Evolutionary conservation across 1,139 yeast genomes (phyloP).

Genomic region (Candida freyschussii): DNA sequence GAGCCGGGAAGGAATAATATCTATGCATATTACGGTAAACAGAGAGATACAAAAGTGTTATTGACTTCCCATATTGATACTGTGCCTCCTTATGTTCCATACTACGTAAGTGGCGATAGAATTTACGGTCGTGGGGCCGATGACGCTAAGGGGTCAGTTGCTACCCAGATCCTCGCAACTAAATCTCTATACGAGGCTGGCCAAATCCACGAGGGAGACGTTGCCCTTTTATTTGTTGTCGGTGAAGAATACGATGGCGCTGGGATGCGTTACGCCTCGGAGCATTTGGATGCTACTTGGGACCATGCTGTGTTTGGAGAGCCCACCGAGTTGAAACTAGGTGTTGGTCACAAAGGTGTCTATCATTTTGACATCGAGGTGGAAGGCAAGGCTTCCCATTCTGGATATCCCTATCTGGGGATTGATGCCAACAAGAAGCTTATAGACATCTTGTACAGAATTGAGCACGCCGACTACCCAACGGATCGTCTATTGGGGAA

Average conservation of each 20-base stretch:
- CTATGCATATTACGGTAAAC: constrained; percentile 45
- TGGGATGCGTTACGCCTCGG: constrained; percentile 47
- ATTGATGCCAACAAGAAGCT: constrained; percentile 53
- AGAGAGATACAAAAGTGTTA: constrained; percentile 44
- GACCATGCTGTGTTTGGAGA: constrained; percentile 63
- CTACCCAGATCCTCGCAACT: constrained; percentile 50
- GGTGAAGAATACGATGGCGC: constrained; percentile 61
- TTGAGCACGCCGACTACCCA: constrained; percentile 37
- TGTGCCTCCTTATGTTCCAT: constrained; percentile 62
- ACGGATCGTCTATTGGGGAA: constrained; percentile 48
- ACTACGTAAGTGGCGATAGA: constrained; percentile 39
- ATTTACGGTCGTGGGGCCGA: constrained; percentile 61
- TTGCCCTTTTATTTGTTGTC: constrained; percentile 54
- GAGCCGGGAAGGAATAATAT: constrained; percentile 41
- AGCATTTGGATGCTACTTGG: constrained; percentile 44
- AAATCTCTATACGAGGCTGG: constrained; percentile 39
- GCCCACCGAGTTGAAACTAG: constrained; percentile 63
- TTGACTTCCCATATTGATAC: constrained; percentile 66
- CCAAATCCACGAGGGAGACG: constrained; percentile 44
- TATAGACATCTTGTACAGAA: constrained; percentile 43
- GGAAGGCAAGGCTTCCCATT: constrained; percentile 54
- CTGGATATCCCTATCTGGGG: constrained; percentile 67
- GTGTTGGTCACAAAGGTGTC: constrained; percentile 63
- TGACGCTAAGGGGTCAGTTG: constrained; percentile 65
- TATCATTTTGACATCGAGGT: constrained; percentile 38